A percentile compares a stretch with the other conserved stretches of the same genome.
phyloP scores from a whole-genome alignment of 768 basidiomycete genomes.

The Cantharellus anzutake region DNA sequence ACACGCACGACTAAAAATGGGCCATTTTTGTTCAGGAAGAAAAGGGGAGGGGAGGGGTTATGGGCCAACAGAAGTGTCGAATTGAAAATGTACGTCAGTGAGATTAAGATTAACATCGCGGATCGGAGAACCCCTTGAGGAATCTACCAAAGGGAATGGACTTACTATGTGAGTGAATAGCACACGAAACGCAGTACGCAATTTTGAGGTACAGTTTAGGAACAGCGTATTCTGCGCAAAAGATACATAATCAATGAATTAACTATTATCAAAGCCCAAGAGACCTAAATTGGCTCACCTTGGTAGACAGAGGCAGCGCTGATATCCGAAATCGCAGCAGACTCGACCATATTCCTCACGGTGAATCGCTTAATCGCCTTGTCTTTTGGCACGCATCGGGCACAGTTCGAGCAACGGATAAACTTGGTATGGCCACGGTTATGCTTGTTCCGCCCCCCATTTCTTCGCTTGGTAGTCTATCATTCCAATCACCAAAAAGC shows the following conservation, averaged over 20 bases:
- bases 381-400: slow-evolving; percentile 93
- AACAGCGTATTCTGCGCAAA: slow-evolving; percentile 64
- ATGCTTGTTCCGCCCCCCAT: slow-evolving; percentile 98
- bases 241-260: not conserved
- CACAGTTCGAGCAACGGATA: slow-evolving; percentile 98
- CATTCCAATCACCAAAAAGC: too few species aligned
- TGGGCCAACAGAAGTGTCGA: too few species aligned
- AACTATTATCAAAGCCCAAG: not conserved
- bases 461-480: slow-evolving; percentile 98
- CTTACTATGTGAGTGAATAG: slow-evolving; percentile 93
- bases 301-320: slow-evolving; percentile 87
- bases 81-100: too few species aligned
- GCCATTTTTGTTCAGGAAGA: not conserved
- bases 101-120: too few species aligned
- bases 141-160: too few species aligned
- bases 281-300: slow-evolving; percentile 29
- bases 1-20: slow-evolving; percentile 77
- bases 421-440: slow-evolving; percentile 91
- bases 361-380: slow-evolving; percentile 99
- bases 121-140: too few species aligned
- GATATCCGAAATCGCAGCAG: slow-evolving; percentile 93
- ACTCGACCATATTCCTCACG: slow-evolving; percentile 99
- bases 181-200: slow-evolving; percentile 96
- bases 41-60: not conserved
- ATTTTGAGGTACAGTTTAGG: slow-evolving; percentile 99